These are phyloP conservation scores for Volutella citrinella DNA, from an alignment of 2,329 filamentous ascomycete species.

Conservation along the genomic window DNA sequence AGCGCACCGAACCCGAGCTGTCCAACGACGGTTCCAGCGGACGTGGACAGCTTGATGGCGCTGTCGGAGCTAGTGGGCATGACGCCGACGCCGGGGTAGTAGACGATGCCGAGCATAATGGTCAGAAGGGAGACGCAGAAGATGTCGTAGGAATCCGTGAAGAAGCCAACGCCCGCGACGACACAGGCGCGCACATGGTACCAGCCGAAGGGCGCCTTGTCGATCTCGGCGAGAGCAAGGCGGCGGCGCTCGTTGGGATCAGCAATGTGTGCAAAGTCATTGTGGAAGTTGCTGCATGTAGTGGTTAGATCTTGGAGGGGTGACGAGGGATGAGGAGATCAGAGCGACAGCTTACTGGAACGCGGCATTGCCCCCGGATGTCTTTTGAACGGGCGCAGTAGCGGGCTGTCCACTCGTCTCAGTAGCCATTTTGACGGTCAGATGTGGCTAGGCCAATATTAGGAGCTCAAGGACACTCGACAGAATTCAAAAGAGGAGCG, in stretches of 20 bases:
- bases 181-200: slow-evolving; percentile 75
- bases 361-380: slow-evolving; percentile 63
- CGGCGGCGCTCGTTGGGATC: slow-evolving; percentile 78
- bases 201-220: slow-evolving; percentile 80
- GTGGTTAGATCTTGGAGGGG: too few relatives aligned
- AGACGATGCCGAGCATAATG: slow-evolving; percentile 76
- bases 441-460: too few relatives aligned
- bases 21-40: slow-evolving; percentile 77
- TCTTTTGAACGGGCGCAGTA: too few relatives aligned
- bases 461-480: too few relatives aligned
- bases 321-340: too few relatives aligned
- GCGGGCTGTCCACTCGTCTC: too few relatives aligned
- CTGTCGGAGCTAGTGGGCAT: slow-evolving; percentile 70
- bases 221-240: slow-evolving; percentile 76
- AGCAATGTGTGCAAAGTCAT: slow-evolving; percentile 61
- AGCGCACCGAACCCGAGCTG: slow-evolving; percentile 76
- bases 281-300: slow-evolving; percentile 79
- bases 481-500: too few relatives aligned
- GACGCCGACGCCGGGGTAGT: slow-evolving; percentile 56
- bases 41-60: slow-evolving; percentile 82
- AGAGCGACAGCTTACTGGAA: too few relatives aligned
- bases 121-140: slow-evolving; percentile 74
- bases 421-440: too few relatives aligned
- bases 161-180: slow-evolving; percentile 83
- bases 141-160: slow-evolving; percentile 83